These are phyloP conservation scores for Polygonum aviculare DNA, from an alignment of 148 eudicot genomes.

Conservation along the genomic window DNA sequence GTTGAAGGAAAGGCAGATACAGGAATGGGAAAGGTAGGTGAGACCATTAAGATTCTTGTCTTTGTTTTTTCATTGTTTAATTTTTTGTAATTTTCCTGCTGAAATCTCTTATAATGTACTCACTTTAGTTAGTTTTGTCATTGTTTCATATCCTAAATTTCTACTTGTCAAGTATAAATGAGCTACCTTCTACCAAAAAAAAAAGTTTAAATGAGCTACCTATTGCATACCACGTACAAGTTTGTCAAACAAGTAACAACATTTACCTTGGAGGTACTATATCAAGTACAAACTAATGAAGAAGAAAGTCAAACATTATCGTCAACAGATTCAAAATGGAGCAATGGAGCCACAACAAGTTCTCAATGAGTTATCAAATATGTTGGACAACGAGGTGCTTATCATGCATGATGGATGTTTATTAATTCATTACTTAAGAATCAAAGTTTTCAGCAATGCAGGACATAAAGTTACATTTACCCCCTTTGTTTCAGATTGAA, in stretches of 20 bases:
- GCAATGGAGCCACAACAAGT: constrained; percentile 45
- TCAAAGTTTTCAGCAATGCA: too few species aligned
- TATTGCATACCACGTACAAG: too few species aligned
- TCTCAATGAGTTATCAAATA: constrained; percentile 59
- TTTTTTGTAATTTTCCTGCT: too few species aligned
- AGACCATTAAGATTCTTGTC: not conserved
- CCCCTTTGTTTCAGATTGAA: constrained; percentile 42
- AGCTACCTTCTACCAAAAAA: too few species aligned
- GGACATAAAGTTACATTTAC: not conserved
- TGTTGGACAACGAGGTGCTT: constrained; percentile 58
- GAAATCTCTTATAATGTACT: too few species aligned
- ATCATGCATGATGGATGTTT: not conserved
- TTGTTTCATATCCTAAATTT: too few species aligned
- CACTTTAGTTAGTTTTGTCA: too few species aligned
- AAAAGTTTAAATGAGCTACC: too few species aligned
- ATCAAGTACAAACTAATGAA: constrained; percentile 57
- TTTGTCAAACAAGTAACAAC: too few species aligned
- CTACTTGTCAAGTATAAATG: too few species aligned
- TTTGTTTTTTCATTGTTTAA: too few species aligned
- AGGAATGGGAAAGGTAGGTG: constrained; percentile 81
- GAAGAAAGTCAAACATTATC: constrained; percentile 54
- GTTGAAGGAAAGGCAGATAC: constrained; percentile 77
- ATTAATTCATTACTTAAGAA: too few species aligned
- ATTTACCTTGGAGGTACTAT: constrained; percentile 15
- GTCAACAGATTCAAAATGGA: constrained; percentile 44